These are phyloP conservation scores for Diaporthe ampelina DNA, from an alignment of 2,329 filamentous ascomycete genomes.

Conservation along the genomic window DNA sequence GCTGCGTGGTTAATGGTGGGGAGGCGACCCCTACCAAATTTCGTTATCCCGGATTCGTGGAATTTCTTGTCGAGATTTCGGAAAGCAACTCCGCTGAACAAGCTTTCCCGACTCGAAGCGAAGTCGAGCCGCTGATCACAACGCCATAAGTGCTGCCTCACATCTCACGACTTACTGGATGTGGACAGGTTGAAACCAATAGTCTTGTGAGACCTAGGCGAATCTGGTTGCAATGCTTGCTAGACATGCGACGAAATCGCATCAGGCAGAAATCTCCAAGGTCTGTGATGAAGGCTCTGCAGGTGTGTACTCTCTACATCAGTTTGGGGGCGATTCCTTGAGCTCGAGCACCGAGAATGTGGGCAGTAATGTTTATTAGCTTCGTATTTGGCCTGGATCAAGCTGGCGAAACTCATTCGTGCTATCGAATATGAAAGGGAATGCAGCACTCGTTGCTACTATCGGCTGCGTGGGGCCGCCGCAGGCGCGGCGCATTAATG, in stretches of 20 bases:
- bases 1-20: conserved; percentile 6
- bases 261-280: not conserved
- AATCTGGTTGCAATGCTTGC: not conserved
- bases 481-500: not conserved
- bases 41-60: conserved; percentile 34
- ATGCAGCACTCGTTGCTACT: too few relatives aligned
- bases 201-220: not conserved
- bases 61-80: conserved; percentile 12
- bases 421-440: too few relatives aligned
- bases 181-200: not conserved
- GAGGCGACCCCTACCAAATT: conserved; percentile 32
- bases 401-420: not conserved
- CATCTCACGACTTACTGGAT: not conserved
- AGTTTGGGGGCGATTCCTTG: not conserved
- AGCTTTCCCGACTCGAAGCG: not conserved
- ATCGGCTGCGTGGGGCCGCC: not conserved
- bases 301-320: too few relatives aligned
- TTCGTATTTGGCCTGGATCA: not conserved
- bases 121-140: conserved; percentile 22
- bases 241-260: not conserved
- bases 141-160: not conserved
- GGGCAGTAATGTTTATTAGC: not conserved
- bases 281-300: not conserved
- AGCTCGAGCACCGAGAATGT: not conserved
- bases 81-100: conserved; percentile 8